Conservation (phyloP, 345 rosid genomes). For the Citrus trifoliata region DNA sequence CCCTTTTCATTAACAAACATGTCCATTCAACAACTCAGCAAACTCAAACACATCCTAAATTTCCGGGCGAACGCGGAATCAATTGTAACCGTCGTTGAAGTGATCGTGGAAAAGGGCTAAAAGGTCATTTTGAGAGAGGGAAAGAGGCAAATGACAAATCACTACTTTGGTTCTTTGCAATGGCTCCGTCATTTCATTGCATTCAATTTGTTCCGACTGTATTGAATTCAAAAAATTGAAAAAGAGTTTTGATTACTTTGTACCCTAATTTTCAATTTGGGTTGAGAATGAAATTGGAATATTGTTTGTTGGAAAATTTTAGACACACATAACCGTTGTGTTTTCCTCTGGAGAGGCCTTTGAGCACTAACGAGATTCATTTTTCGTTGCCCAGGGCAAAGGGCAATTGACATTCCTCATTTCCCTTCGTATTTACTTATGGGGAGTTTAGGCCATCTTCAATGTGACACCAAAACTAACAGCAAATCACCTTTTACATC, state of each 20-base stretch:
- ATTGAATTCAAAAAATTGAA: not conserved
- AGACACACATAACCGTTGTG: not conserved
- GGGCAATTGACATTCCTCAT: no score
- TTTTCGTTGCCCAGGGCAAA: no score
- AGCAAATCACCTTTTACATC: no score
- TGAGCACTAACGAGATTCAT: no score
- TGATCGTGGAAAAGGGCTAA: slow-evolving; percentile 52
- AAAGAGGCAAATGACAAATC: slow-evolving; percentile 67
- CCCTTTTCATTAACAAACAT: slow-evolving; percentile 78
- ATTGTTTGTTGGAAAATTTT: not conserved
- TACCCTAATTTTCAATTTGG: not conserved
- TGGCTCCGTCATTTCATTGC: slow-evolving; percentile 37
- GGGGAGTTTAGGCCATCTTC: no score
- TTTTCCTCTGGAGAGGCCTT: not conserved
- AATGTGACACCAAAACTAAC: no score
- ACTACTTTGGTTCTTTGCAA: slow-evolving; percentile 59
- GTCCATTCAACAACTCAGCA: slow-evolving; percentile 64
- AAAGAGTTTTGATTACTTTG: not conserved
- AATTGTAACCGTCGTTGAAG: slow-evolving; percentile 52
- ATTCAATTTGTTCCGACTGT: not conserved
- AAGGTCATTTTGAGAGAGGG: slow-evolving; percentile 54
- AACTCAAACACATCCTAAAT: slow-evolving; percentile 60
- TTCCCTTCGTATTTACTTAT: no score
- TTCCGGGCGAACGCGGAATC: slow-evolving; percentile 56
- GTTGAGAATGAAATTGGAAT: not conserved